phyloP scores from a whole-genome alignment of 331 rosid genomes.

The Saraca asoca region DNA sequence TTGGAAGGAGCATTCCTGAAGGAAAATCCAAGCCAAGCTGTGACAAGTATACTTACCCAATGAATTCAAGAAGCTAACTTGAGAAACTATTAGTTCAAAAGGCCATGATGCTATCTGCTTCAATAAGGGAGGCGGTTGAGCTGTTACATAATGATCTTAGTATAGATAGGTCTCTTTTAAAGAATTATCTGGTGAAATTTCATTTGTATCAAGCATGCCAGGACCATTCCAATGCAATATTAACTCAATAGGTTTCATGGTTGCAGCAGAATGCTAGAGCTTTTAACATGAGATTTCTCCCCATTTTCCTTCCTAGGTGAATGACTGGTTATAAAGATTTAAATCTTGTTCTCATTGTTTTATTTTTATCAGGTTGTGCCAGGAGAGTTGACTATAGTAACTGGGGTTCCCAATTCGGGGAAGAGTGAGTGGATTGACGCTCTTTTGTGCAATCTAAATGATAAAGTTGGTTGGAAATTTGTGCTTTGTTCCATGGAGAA shows the following conservation, averaged over 20 bases:
- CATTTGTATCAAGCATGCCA: too few species aligned
- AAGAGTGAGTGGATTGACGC: constrained; percentile 99
- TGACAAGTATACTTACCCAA: neutral
- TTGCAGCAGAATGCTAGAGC: too few species aligned
- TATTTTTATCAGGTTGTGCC: constrained; percentile 75
- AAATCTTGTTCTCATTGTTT: constrained; percentile 24
- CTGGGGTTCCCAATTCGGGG: constrained; percentile 98
- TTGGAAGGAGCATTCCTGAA: neutral
- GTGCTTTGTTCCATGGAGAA: constrained; percentile 98
- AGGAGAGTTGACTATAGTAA: constrained; percentile 89
- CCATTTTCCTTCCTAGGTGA: neutral
- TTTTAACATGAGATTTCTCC: too few species aligned
- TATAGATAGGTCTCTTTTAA: too few species aligned
- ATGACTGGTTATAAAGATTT: neutral
- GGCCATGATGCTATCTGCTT: neutral
- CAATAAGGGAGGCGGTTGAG: neutral
- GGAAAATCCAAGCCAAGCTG: neutral
- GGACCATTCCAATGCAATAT: too few species aligned
- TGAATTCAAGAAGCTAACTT: neutral
- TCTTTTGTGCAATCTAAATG: constrained; percentile 83
- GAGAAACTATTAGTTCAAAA: too few species aligned
- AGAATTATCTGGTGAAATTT: too few species aligned
- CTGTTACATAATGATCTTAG: too few species aligned
- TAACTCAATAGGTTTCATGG: too few species aligned
- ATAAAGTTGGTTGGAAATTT: constrained; percentile 74